phyloP scores from a whole-genome alignment of 768 basidiomycete species.

The Russula sp. region DNA sequence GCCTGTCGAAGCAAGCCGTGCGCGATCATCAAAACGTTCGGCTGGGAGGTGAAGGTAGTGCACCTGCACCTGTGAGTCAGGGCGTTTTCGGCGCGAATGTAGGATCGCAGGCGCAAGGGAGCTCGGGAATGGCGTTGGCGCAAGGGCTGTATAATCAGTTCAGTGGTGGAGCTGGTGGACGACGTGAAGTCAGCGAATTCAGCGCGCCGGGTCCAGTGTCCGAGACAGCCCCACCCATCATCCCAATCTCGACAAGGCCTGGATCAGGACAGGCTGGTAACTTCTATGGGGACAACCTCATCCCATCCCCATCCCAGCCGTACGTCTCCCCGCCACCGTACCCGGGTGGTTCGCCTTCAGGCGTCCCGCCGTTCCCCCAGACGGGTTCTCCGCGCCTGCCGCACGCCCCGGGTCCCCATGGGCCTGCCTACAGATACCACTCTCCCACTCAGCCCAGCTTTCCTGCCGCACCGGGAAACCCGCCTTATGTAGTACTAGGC shows the following conservation, averaged over 20 bases:
- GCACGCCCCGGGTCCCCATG: neutral
- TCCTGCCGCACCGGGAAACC: neutral
- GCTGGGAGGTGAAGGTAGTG: conserved; percentile 45
- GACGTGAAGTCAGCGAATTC: conserved; percentile 5
- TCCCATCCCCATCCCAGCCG: conserved; percentile 3
- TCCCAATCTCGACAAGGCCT: neutral
- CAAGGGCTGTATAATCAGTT: conserved; percentile 33
- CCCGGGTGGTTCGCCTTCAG: conserved; percentile 1
- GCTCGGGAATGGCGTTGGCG: conserved; percentile 41
- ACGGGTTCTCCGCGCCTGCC: neutral
- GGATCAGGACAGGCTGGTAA: neutral
- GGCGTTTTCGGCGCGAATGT: conserved; percentile 45
- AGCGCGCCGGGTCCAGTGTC: neutral
- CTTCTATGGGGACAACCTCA: conserved; percentile 9
- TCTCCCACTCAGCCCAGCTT: conserved; percentile 3
- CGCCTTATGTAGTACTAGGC: neutral
- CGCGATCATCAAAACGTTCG: conserved; percentile 70
- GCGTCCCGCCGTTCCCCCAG: neutral
- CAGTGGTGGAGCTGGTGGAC: conserved; percentile 27
- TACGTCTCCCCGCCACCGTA: neutral
- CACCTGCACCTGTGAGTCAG: conserved; percentile 34
- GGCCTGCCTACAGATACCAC: neutral
- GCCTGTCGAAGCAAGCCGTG: conserved; percentile 60
- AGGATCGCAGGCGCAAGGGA: conserved; percentile 45
- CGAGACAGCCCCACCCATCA: neutral